These are phyloP conservation scores for Aspergillus nidulans DNA, from an alignment of 495 filamentous ascomycete genomes.

Conservation along the genomic window DNA sequence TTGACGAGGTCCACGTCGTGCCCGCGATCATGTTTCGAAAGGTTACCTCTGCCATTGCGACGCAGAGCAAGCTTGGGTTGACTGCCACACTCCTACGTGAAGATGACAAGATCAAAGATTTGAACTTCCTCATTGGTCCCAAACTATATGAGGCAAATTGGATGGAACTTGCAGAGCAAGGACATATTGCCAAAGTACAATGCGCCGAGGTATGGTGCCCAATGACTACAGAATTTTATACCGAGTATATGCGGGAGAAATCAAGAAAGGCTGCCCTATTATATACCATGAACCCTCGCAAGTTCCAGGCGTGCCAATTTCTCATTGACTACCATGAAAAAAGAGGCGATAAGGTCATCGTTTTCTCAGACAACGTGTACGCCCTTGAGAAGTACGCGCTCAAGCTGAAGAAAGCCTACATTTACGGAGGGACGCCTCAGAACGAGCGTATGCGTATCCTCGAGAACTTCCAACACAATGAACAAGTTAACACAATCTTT, in stretches of 20 bases:
- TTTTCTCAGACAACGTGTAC: conserved; percentile 98
- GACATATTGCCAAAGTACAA: conserved; percentile 95
- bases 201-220: conserved; percentile 99
- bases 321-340: conserved; percentile 97
- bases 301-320: conserved; percentile 95
- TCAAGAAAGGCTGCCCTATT: conserved; percentile 67
- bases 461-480: conserved; percentile 96
- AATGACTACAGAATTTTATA: conserved; percentile 98
- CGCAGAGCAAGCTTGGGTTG: conserved; percentile 93
- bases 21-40: conserved; percentile 93
- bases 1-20: conserved; percentile 98
- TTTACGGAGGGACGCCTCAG: conserved; percentile 86
- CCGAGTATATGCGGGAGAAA: conserved; percentile 78
- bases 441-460: conserved; percentile 83
- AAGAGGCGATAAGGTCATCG: conserved; percentile 96
- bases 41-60: conserved; percentile 85
- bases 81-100: conserved; percentile 93
- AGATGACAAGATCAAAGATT: conserved; percentile 95
- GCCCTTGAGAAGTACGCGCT: conserved; percentile 81
- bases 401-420: conserved; percentile 83
- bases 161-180: conserved; percentile 97
- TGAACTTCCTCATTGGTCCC: conserved; percentile 96
- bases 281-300: conserved; percentile 96
- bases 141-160: conserved; percentile 99
- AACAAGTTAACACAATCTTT: conserved; percentile 91